Base-by-base conservation (phyloP, 805 yeast species). In the Candida nanaspora region DNA sequence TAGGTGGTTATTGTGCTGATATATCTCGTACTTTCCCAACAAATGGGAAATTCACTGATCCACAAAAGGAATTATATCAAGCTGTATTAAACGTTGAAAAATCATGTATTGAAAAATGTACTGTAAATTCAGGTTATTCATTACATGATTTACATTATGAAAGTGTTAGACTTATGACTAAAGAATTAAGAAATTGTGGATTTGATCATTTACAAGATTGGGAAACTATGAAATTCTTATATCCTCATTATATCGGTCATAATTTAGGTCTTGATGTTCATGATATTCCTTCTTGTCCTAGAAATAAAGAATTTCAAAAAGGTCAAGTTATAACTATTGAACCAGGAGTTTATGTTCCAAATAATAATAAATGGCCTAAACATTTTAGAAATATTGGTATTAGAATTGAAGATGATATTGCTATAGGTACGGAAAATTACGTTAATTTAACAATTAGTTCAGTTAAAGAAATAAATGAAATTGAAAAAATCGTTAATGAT, bases 1-100 rank as follows among this genome's bases (percentile, higher is more conserved):
- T 82, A 33, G 98, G 98, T 32, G 97, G 97, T 1, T 93, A 93
- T 61, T 81, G 95, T 55, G 81, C 97, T 1, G 99, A 93, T 61
- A 93, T 93, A 35, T 89, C 98, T 2, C 73, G 99, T 47, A 83
- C 97, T 0, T 93, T 98, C 97, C 98, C 98, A 5, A 82, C 80
- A 37, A 73, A 74, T 30, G 86, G 94, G 2, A 66, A 63, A 37
- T 93, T 93, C 58, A 63, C 84, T 2, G 75, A 68, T 9, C 78
- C 95, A 3, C 98, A 93, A 60, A 72, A 72, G 39, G 98, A 91
- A 45, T 63, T 93, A 18, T 93, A 93, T 56, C 83, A 86, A 51
- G 95, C 91, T 2, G 96, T 93, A 5, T 65, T 93, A 36, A 79
- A 79, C 48, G 94, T 87, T 15, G 86, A 93, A 52, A 82, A 81